A percentile compares a stretch with the other conserved stretches of the same genome.
Evolutionary conservation across 306 rosid genomes (phyloP).

Genomic region (Inga oerstediana): DNA sequence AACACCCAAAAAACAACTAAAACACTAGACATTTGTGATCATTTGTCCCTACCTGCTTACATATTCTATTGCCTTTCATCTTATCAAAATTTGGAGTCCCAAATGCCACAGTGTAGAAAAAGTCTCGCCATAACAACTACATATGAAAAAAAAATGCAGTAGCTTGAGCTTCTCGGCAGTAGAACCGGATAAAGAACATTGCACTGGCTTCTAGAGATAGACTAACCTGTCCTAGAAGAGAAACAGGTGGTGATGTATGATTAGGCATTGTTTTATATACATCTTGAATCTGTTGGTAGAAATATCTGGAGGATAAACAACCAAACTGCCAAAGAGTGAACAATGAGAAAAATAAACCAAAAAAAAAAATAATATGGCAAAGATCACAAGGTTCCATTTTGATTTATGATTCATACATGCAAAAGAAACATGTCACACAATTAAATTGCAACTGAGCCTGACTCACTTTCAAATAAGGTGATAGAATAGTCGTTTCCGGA

Average conservation of each 20-base stretch:
- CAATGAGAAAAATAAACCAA: constrained; percentile 9
- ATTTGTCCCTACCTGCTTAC: constrained; percentile 74
- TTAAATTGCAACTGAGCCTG: constrained; percentile 9
- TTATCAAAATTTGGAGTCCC: constrained; percentile 90
- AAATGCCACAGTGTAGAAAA: constrained; percentile 87
- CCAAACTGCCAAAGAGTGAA: constrained; percentile 74
- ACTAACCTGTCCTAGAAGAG: constrained; percentile 88
- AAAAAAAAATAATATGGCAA: not conserved
- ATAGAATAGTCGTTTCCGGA: constrained; percentile 88
- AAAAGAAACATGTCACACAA: constrained; percentile 20
- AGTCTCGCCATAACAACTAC: constrained; percentile 92
- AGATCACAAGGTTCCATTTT: not conserved
- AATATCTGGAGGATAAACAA: constrained; percentile 90
- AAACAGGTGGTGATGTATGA: constrained; percentile 85
- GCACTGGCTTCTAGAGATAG: constrained; percentile 25
- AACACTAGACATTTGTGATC: not conserved
- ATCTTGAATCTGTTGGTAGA: constrained; percentile 76
- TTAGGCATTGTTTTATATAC: constrained; percentile 58
- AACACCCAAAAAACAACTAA: not conserved
- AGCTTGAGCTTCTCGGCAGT: constrained; percentile 38
- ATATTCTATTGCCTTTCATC: constrained; percentile 80
- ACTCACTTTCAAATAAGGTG: constrained; percentile 95
- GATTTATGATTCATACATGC: constrained; percentile 14
- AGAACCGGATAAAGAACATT: constrained; percentile 8
- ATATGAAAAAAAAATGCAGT: constrained; percentile 2